Evolutionary conservation across 108 stramenopile species (phyloP), one percentile per base, ranked within the genome.

Genomic region (Cyclotella kingstonii): DNA sequence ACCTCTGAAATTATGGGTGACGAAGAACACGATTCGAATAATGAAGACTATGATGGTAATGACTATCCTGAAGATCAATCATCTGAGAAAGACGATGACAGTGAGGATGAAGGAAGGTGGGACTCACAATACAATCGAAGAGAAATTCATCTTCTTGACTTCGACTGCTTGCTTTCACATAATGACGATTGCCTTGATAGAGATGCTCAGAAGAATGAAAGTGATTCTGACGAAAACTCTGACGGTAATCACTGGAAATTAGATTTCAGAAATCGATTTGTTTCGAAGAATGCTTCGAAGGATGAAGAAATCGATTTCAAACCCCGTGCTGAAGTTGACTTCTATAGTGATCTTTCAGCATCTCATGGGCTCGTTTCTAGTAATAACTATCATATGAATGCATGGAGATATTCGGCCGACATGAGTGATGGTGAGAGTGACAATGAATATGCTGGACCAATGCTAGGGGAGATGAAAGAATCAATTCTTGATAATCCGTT

Each of bases 31-130:
- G 70, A 73, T 45, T 72, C 56, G 21, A 71, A 63, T 33, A 39
- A 63, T 43, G 73, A 73, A 35, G 68, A 54, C n/a, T 55, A 75
- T 34, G 70, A 71, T 27, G 70, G 70, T 8, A 68, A 72, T 28
- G 77, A 78, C 33, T 73, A 73, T 48, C 71, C 77, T 9, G 71
- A 70, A 30, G 69, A 68, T 30, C 30, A 31, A 19, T 44, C 62
- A 15, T 22, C n/a, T 54, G 54, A 54, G 3, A 36, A 28, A 25
- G 63, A 64, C 9, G 63, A 68, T 29, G 64, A 66, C n/a, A 40
- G 53, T 18, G 17, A 9, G 17, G 53, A 54, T 18, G 19, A 38
- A 21, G 17, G 35, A 36, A 34, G 38, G 33, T n/a, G 23, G 45
- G 23, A 19, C 21, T 22, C 19, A n/a, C n/a, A n/a, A n/a, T n/a